A percentile compares a stretch with the other conserved stretches of the same genome.
Conservation (phyloP, 148 eudicot genomes). For the Vaccinium myrtillus region DNA sequence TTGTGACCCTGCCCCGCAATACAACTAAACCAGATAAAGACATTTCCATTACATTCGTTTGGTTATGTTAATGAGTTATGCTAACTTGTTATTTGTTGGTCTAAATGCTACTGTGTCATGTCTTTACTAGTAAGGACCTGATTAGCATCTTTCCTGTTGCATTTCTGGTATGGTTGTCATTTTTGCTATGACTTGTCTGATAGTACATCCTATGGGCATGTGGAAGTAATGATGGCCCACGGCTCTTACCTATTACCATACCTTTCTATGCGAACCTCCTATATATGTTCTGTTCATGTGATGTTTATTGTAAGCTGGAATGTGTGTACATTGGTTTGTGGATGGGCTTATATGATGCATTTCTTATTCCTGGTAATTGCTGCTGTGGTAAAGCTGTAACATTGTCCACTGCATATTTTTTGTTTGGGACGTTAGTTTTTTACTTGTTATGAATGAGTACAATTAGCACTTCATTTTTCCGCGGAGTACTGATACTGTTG, state of each 20-base stretch:
- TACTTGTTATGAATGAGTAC: neutral
- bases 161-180: no score
- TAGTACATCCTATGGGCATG: neutral
- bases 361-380: neutral
- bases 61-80: neutral
- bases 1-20: neutral
- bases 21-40: neutral
- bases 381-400: neutral
- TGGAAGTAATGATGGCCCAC: neutral
- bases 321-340: neutral
- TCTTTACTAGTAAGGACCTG: slow-evolving; percentile 2
- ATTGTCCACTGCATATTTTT: neutral
- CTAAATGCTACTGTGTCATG: neutral
- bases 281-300: neutral
- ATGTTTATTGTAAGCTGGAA: neutral
- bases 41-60: neutral
- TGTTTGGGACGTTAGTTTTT: neutral
- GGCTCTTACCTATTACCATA: neutral
- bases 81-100: neutral
- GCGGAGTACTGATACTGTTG: neutral
- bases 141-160: neutral
- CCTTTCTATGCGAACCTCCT: neutral
- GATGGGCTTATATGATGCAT: neutral
- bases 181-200: slow-evolving; percentile 1
- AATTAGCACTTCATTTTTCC: neutral